phyloP scores from a whole-genome alignment of 2,329 filamentous ascomycete genomes.

The Aspergillus fischeri region DNA sequence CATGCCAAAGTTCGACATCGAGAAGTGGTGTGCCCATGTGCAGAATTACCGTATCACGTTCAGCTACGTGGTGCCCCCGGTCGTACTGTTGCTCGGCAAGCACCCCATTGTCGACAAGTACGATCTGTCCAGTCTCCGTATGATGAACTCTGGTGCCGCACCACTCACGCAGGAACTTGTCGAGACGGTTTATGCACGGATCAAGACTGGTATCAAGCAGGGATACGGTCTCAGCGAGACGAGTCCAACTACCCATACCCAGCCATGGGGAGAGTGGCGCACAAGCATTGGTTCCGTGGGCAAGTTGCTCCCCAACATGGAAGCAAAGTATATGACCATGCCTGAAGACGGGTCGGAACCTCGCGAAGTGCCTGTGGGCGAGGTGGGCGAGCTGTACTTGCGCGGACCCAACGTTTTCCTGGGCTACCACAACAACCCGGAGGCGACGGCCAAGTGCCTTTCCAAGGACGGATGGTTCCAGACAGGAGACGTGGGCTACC shows the following conservation, averaged over 20 bases:
- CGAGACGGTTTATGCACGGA: slow-evolving; percentile 66
- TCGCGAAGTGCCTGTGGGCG: slow-evolving; percentile 56
- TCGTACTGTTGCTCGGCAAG: slow-evolving; percentile 76
- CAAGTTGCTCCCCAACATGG: slow-evolving; percentile 70
- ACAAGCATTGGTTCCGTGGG: slow-evolving; percentile 75
- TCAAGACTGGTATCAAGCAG: slow-evolving; percentile 81
- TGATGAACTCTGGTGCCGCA: slow-evolving; percentile 84
- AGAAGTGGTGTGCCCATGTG: slow-evolving; percentile 71
- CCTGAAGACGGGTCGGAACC: slow-evolving; percentile 47
- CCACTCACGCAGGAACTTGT: slow-evolving; percentile 79
- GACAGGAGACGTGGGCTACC: slow-evolving; percentile 80
- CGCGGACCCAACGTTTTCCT: slow-evolving; percentile 62
- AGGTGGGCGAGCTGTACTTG: slow-evolving; percentile 66
- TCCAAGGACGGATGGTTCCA: slow-evolving; percentile 77
- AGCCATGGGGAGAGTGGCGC: slow-evolving; percentile 71
- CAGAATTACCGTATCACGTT: slow-evolving; percentile 73
- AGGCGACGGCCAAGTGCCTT: slow-evolving; percentile 54
- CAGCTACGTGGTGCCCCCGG: slow-evolving; percentile 76
- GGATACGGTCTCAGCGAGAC: slow-evolving; percentile 90
- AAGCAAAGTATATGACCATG: slow-evolving; percentile 70
- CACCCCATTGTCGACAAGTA: slow-evolving; percentile 74
- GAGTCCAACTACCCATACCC: slow-evolving; percentile 71
- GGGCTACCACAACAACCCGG: slow-evolving; percentile 58
- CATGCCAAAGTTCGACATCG: slow-evolving; percentile 76
- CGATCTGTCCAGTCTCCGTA: slow-evolving; percentile 71